Conservation (phyloP, 805 yeast genomes). For the Metschnikowia koreensis region DNA sequence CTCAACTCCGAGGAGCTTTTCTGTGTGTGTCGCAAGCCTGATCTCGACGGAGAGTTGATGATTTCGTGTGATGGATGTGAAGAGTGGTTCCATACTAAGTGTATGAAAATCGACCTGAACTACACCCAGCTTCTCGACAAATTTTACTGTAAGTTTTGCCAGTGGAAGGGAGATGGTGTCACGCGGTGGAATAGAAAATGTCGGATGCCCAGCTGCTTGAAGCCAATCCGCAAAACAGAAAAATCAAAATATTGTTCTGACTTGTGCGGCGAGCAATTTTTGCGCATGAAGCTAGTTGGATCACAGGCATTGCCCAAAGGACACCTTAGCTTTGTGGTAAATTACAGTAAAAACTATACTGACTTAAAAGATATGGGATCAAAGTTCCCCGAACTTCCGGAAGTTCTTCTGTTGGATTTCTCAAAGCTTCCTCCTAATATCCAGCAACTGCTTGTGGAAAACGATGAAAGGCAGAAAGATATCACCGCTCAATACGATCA, state of each 20-base stretch:
- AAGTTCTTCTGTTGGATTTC: slow-evolving; percentile 25
- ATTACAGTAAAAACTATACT: slow-evolving; percentile 21
- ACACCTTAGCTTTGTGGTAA: slow-evolving; percentile 26
- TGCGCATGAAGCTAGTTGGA: slow-evolving; percentile 28
- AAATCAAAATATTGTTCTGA: slow-evolving; percentile 71
- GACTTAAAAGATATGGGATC: slow-evolving; percentile 29
- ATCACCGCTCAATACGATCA: slow-evolving; percentile 20
- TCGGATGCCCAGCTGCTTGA: slow-evolving; percentile 53
- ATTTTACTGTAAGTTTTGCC: slow-evolving; percentile 75
- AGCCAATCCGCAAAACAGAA: slow-evolving; percentile 45
- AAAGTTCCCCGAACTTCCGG: slow-evolving; percentile 43
- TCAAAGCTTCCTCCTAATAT: slow-evolving; percentile 19
- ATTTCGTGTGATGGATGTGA: slow-evolving; percentile 95
- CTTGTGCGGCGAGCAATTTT: slow-evolving; percentile 61
- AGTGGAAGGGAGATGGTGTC: slow-evolving; percentile 46
- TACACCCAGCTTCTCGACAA: slow-evolving; percentile 56
- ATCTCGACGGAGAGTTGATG: slow-evolving; percentile 75
- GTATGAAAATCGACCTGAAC: slow-evolving; percentile 57
- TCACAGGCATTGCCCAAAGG: slow-evolving; percentile 16
- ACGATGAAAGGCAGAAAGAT: slow-evolving; percentile 4
- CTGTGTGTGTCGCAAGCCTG: slow-evolving; percentile 78
- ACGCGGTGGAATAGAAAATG: slow-evolving; percentile 80
- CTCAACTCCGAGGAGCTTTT: slow-evolving; percentile 60
- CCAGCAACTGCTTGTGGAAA: slow-evolving; percentile 18
- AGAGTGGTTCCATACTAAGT: slow-evolving; percentile 88